Base-by-base conservation (phyloP, 2,329 filamentous ascomycete species). In the Scedosporium boydii region DNA sequence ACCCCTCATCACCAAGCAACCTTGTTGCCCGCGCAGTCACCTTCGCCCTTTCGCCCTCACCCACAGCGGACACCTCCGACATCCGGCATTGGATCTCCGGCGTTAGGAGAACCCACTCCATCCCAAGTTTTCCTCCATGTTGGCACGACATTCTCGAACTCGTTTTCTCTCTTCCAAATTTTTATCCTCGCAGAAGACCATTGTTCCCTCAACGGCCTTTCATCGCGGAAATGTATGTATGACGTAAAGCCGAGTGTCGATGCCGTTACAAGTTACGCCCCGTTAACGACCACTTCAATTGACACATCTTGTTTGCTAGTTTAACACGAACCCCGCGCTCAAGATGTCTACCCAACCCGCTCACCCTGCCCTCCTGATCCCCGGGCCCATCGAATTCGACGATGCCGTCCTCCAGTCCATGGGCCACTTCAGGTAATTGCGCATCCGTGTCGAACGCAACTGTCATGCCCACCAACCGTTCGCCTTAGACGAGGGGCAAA, bases 351-450 rank as follows among this genome's bases (percentile, higher is more conserved):
- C 79, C 64, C 85, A 87, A 69, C 79, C 83, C 62, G 75, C 79
- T 59, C 85, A 88, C 72, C 77, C 85, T 53, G 88, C 93, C 62
- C 82, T 99, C 77, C 86, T 99, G 78, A 98, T 99, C 72, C 95
- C 95, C 59, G 95, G 95, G 66, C 95, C 95, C 71, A 96, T 98
- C 75, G 93, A 98, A 80, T 97, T 97, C 73, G 93, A 97, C 75
- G 93, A 98, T 93, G 92, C 87, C 58, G 93, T 98, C 65, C 86
- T 97, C 60, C 85, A 93, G 76, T 91, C 92, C 65, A 97, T 97
- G 93, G 88, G 89, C 80, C 92, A 96, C 78, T 96, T 89, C 79
- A 93, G 90, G 89, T 91, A 55, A 16, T 62, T 63, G 23, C 21
- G 26, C 14, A 48, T 41, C 56, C 48, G 38, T 48, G 9, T 29